Base-by-base conservation (phyloP, 179 eudicot species). In the Heliamphora pulchella region DNA sequence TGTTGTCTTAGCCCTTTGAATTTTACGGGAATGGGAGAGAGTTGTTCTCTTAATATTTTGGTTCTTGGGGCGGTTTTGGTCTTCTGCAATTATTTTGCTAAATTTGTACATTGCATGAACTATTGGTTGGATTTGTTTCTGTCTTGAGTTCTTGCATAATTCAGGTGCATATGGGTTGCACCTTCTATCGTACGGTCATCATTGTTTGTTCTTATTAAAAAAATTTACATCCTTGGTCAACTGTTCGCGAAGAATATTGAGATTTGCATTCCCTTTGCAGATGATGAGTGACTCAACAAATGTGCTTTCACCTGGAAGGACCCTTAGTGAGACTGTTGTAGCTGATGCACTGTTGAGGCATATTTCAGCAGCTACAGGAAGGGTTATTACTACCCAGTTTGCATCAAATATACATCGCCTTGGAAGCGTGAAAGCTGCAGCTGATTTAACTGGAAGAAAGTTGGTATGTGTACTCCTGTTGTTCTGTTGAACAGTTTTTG, bases 261-360 rank as follows among this genome's bases (percentile, higher is more conserved):
- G 31, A 0, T 43, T 79, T 8, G 44, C 4, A 53, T 8, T 74
- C 44, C 44, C 58, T 77, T 74, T 85, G 81, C 79, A 96, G 99
- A 94, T 96, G 99, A 94, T 96, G 99, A 96, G 99, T 55, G 99
- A 96, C 85, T 96, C 99, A 47, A 96, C 99, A 70, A 96, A 96
- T 85, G 81, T 96, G 59, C 89, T 96, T 18, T 92, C 99, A 61
- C 99, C 99, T 77, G 99, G 99, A 85, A 89, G 99, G 85, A 92
- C 97, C 73, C 67, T 94, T 61, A 96, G 98, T 83, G 99, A 96
- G 88, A 86, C 88, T 81, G 94, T 96, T 66, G 99, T 96, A 61
- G 99, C 99, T 55, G 91, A 96, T 86, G 66, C 99, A 65, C 69
- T 96, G 80, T 78, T 92, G 79, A 87, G 96, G 89, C 92, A 75